These are phyloP conservation scores for Wallacemonas sp. DNA, from an alignment of 208 protist species.

Conservation along the genomic window DNA sequence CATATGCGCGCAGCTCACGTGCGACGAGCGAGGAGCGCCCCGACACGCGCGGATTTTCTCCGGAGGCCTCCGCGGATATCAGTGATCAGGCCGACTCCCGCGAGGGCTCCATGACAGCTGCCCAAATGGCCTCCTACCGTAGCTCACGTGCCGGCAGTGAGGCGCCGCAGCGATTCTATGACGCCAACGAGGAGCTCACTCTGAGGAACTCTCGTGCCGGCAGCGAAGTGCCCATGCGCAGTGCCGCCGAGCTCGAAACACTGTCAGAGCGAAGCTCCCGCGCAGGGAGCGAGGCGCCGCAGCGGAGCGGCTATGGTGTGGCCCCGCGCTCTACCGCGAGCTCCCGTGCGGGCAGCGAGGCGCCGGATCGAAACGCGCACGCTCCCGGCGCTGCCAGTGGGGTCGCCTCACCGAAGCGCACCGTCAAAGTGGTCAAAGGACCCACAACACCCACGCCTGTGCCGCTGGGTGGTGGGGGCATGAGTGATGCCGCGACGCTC, in stretches of 20 bases:
- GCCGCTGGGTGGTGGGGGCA: too few relatives aligned
- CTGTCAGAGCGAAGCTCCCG: slow-evolving; percentile 29
- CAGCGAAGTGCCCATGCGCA: slow-evolving; percentile 40
- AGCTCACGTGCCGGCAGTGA: slow-evolving; percentile 54
- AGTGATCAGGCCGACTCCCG: background rate
- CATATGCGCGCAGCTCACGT: slow-evolving; percentile 32
- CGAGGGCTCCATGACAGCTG: slow-evolving; percentile 20
- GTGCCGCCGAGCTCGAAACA: slow-evolving; percentile 13
- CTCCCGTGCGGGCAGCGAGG: slow-evolving; percentile 49
- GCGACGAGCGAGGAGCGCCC: slow-evolving; percentile 51
- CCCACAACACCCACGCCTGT: slow-evolving; percentile 8
- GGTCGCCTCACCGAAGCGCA: slow-evolving; percentile 23
- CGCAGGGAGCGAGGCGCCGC: slow-evolving; percentile 26
- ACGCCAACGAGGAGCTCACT: slow-evolving; percentile 10
- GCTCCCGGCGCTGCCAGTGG: slow-evolving; percentile 9
- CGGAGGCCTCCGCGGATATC: slow-evolving; percentile 1
- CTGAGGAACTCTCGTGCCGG: slow-evolving; percentile 36
- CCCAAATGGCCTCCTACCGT: slow-evolving; percentile 35
- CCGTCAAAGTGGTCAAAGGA: slow-evolving; percentile 17
- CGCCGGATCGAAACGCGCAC: slow-evolving; percentile 20
- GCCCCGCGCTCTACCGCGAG: slow-evolving; percentile 8
- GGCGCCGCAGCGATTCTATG: slow-evolving; percentile 30
- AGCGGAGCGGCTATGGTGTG: too few relatives aligned
- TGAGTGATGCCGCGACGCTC: background rate
- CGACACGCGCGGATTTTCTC: slow-evolving; percentile 20